These are phyloP conservation scores for Solanum bulbocastanum DNA, from an alignment of 257 asterid genomes.

Conservation along the genomic window DNA sequence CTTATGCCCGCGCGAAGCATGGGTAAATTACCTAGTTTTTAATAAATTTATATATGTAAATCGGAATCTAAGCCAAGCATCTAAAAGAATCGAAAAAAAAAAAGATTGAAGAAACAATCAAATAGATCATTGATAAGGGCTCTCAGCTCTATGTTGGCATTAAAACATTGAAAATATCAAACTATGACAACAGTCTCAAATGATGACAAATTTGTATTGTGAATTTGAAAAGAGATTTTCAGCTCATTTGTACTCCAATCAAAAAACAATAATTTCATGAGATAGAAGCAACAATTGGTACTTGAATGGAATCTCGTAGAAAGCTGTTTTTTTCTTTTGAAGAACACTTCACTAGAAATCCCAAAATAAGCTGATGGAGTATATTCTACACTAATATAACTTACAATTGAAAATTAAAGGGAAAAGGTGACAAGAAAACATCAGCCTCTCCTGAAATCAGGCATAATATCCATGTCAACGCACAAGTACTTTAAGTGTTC, in stretches of 20 bases:
- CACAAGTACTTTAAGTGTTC: neutral
- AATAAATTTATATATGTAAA: neutral
- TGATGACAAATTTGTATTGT: neutral
- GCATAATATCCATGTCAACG: neutral
- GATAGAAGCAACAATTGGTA: neutral
- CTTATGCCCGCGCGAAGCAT: no score
- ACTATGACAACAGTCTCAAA: neutral
- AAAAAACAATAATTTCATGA: neutral
- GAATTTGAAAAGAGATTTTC: neutral
- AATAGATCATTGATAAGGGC: neutral
- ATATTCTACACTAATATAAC: neutral
- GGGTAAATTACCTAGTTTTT: neutral
- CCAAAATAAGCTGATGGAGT: neutral
- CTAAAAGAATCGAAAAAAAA: neutral
- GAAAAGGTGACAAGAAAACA: neutral
- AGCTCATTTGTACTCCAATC: neutral
- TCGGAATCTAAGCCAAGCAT: neutral
- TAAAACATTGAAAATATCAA: neutral
- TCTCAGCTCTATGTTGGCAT: neutral
- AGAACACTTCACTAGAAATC: neutral
- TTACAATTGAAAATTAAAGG: neutral
- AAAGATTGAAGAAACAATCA: neutral
- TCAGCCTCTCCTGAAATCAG: neutral
- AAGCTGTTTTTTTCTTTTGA: neutral
- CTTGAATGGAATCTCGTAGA: neutral